Conservation (phyloP, 495 filamentous ascomycete genomes). For the Entonaema liquescens region DNA sequence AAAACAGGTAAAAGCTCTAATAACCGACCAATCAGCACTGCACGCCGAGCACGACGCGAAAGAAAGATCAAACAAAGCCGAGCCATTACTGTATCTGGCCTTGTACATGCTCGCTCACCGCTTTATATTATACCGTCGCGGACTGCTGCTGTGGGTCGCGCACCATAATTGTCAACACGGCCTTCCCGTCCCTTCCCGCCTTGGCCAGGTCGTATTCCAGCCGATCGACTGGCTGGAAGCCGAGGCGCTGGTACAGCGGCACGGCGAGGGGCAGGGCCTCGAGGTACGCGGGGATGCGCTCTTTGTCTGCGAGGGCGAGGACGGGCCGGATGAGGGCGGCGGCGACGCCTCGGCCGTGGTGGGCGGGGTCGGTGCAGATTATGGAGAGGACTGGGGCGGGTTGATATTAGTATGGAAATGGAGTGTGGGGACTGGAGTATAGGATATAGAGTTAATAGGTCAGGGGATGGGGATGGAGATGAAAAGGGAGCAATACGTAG, state of each 20-base stretch:
- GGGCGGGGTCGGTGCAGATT: slow-evolving; percentile 53
- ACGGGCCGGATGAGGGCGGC: slow-evolving; percentile 48
- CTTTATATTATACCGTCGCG: background rate
- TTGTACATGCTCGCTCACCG: background rate
- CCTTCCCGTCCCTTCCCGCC: slow-evolving; percentile 16
- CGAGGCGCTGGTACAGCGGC: slow-evolving; percentile 52
- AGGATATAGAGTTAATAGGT: no score
- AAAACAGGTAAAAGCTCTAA: background rate
- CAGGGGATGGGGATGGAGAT: background rate
- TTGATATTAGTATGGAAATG: background rate
- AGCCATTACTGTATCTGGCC: no score
- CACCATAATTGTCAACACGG: slow-evolving; percentile 33
- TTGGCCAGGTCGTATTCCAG: slow-evolving; percentile 28
- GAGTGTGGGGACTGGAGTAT: background rate
- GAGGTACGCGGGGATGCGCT: slow-evolving; percentile 52
- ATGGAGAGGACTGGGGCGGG: slow-evolving; percentile 47
- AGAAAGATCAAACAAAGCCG: no score
- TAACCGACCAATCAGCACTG: background rate
- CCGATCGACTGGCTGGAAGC: slow-evolving; percentile 48
- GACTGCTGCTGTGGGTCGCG: slow-evolving; percentile 22
- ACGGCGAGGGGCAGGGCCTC: slow-evolving; percentile 55
- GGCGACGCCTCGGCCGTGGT: slow-evolving; percentile 54
- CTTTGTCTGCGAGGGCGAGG: slow-evolving; percentile 47
- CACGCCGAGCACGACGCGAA: background rate
- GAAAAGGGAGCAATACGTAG: background rate